Conservation (phyloP, 805 yeast species). For the Ogataea philodendri region DNA sequence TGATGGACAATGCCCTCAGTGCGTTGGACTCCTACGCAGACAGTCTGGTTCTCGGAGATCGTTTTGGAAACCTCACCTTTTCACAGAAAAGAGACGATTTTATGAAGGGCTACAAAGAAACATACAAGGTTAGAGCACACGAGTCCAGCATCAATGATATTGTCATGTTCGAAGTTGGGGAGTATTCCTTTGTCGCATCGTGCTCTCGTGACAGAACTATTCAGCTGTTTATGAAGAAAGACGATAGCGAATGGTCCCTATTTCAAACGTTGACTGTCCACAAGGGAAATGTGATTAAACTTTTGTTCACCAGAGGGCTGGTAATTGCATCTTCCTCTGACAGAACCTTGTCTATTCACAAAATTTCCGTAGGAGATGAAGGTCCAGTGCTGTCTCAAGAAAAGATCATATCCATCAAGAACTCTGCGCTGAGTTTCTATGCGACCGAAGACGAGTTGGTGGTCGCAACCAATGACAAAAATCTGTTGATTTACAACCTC, state of each 20-base stretch:
- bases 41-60: slow-evolving; percentile 46
- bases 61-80: slow-evolving; percentile 42
- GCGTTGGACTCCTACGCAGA: slow-evolving; percentile 37
- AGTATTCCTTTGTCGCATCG: slow-evolving; percentile 38
- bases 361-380: slow-evolving; percentile 24
- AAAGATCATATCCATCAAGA: slow-evolving; percentile 49
- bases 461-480: slow-evolving; percentile 53
- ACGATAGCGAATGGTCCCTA: slow-evolving; percentile 43
- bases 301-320: slow-evolving; percentile 33
- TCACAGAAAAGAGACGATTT: slow-evolving; percentile 22
- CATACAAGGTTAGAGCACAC: slow-evolving; percentile 43
- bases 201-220: slow-evolving; percentile 63
- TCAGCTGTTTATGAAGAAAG: slow-evolving; percentile 43
- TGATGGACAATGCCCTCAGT: slow-evolving; percentile 40
- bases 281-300: slow-evolving; percentile 48
- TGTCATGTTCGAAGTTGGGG: slow-evolving; percentile 33
- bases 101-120: slow-evolving; percentile 24
- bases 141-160: slow-evolving; percentile 51
- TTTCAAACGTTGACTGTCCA: slow-evolving; percentile 60
- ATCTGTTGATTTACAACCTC: slow-evolving; percentile 38
- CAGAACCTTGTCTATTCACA: slow-evolving; percentile 56
- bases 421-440: slow-evolving; percentile 47
- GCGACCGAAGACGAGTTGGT: slow-evolving; percentile 40
- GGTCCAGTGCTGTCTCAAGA: slow-evolving; percentile 34
- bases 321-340: slow-evolving; percentile 60